Base-by-base conservation (phyloP, 2,329 filamentous ascomycete species). In the Juglanconis sp. region DNA sequence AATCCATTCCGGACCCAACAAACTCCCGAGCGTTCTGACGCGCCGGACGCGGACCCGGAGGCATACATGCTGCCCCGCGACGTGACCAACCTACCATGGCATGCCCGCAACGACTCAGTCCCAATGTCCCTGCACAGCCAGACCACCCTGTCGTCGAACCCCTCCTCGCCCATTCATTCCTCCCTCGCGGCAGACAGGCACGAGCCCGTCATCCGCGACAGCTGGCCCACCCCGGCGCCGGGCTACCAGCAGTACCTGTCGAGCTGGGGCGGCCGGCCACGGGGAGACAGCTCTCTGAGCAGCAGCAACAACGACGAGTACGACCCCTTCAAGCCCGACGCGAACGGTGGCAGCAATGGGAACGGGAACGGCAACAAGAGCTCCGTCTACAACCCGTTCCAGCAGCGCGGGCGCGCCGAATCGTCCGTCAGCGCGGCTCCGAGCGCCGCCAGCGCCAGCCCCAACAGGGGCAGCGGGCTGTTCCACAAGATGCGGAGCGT, bases 401-500 rank as follows among this genome's bases (percentile, higher is more conserved):
- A 59, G 11, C 56, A 62, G 24, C 60, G 60, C 35, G 47, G 56
- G 9, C 51, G 60, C 15, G 60, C 60, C 9, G 60, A 59, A 35
- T 62, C 60, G 30, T 56, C 60, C 1, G 60, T 49, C 40, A 59
- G 60, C 36, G 35, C 40, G 17, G 24, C 47, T 2, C 51, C 56
- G 15, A 62, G 56, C 40, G 50, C 57, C 3, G 54, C 54, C 53
- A 48, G 55, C 60, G 53, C 17, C 55, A 53, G 38, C 32, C 36
- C 61, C 24, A 48, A 24, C 49, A 30, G 56, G 8, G 54, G 56
- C 52, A 68, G 67, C 9, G 70, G 67, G 13, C 65, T 78, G 24
- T 77, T 78, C 67, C 70, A 74, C 55, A 71, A 72, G 36, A 75
- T 78, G 71, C 72, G 76, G 30, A 76, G 66, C 60, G 73, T 78